phyloP scores from a whole-genome alignment of 495 filamentous ascomycete genomes.

The Penicilliopsis zonata region DNA sequence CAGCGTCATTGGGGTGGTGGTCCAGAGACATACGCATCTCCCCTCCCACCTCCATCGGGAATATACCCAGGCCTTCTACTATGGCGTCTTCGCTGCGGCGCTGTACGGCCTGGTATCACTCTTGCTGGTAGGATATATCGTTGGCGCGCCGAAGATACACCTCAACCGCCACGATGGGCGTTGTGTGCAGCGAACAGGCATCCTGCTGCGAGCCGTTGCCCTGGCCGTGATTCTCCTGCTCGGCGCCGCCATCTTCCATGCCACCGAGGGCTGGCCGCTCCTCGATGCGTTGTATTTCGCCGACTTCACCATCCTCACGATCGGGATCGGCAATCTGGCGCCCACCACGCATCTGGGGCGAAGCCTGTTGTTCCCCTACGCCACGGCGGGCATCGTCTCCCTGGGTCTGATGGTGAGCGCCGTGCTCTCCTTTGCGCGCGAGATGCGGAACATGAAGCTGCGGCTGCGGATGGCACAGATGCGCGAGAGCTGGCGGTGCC shows the following conservation, averaged over 20 bases:
- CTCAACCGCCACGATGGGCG: neutral
- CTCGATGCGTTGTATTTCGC: conserved; percentile 72
- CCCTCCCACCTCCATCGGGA: neutral
- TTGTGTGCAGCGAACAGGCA: conserved; percentile 38
- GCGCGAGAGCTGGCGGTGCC: conserved; percentile 1
- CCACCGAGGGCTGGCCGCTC: conserved; percentile 63
- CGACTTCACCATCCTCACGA: conserved; percentile 67
- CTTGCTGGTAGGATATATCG: neutral
- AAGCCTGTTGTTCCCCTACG: conserved; percentile 58
- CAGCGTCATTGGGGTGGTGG: neutral
- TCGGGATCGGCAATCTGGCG: conserved; percentile 61
- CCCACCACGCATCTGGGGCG: conserved; percentile 47
- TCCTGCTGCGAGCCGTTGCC: conserved; percentile 51
- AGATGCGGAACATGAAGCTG: conserved; percentile 58
- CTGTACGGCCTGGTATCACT: conserved; percentile 49
- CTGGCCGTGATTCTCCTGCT: conserved; percentile 61
- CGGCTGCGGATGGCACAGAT: conserved; percentile 47
- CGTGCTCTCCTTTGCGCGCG: conserved; percentile 65
- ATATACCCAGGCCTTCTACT: conserved; percentile 64
- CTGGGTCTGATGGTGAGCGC: conserved; percentile 74
- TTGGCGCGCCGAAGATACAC: neutral
- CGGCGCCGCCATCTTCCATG: conserved; percentile 58
- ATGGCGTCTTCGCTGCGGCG: conserved; percentile 61
- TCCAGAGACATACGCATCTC: neutral
- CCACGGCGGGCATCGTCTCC: conserved; percentile 62